These are phyloP conservation scores for Shiraia bambusicola DNA, from an alignment of 2,329 filamentous ascomycete genomes.

Conservation along the genomic window DNA sequence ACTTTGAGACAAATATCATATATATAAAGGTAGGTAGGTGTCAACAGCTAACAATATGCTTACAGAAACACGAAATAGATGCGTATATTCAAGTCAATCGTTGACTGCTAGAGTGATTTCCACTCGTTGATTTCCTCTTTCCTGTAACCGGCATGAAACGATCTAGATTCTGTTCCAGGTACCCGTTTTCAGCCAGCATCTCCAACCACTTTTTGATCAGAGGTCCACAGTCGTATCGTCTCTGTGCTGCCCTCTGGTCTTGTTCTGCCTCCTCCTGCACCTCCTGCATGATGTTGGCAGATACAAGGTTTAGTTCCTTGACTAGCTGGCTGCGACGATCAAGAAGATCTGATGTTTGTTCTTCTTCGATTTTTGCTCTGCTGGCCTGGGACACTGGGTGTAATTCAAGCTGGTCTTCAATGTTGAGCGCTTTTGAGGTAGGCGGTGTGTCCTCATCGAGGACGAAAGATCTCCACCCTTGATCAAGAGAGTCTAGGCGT, in stretches of 20 bases:
- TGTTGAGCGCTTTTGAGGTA: constrained; percentile 17
- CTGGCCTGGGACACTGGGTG: constrained; percentile 15
- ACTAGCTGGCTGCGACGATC: constrained; percentile 16
- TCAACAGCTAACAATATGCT: too few relatives aligned
- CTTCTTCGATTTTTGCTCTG: constrained; percentile 19
- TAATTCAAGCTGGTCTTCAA: constrained; percentile 15
- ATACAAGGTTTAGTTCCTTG: constrained; percentile 34
- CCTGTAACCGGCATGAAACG: constrained; percentile 17
- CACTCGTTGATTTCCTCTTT: constrained; percentile 1
- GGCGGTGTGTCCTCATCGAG: constrained; percentile 27
- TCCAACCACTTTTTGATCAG: constrained; percentile 69
- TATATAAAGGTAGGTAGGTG: too few relatives aligned
- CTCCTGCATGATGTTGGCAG: constrained; percentile 51
- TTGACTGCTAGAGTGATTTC: too few relatives aligned
- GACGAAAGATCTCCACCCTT: constrained; percentile 49
- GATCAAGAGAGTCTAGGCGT: constrained; percentile 42
- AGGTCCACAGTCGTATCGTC: constrained; percentile 68
- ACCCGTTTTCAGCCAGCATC: constrained; percentile 66
- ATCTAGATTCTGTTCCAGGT: constrained; percentile 48
- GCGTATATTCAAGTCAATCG: too few relatives aligned
- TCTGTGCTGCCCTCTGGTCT: constrained; percentile 55
- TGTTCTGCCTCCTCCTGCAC: constrained; percentile 50
- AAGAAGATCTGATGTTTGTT: constrained; percentile 23
- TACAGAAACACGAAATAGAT: too few relatives aligned
- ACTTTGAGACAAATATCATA: too few relatives aligned